A percentile compares a stretch with the other conserved stretches of the same genome.
Conservation (phyloP, 371 early-diverging fungal genomes). For the Lichtheimia ramosa region DNA sequence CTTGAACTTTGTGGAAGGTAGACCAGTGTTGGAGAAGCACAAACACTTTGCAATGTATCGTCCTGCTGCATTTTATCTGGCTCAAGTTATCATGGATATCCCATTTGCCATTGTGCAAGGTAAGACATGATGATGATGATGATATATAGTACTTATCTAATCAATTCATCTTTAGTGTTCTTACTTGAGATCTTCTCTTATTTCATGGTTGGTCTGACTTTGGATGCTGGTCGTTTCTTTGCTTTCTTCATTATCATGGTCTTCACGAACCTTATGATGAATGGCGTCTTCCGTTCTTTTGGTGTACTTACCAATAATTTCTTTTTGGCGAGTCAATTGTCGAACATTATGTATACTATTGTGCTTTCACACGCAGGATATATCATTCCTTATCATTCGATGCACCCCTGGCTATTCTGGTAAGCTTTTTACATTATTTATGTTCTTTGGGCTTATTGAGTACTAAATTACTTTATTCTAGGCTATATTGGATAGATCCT, state of each 20-base stretch:
- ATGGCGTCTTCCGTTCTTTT: slow-evolving; percentile 48
- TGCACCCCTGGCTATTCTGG: slow-evolving; percentile 60
- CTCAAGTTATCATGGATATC: slow-evolving; percentile 54
- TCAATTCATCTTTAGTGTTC: slow-evolving; percentile 60
- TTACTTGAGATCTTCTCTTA: slow-evolving; percentile 42
- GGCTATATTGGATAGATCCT: slow-evolving; percentile 11
- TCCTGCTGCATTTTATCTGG: slow-evolving; percentile 61
- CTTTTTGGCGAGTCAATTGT: slow-evolving; percentile 42
- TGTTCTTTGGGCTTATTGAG: no score
- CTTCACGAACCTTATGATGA: slow-evolving; percentile 37
- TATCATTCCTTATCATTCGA: slow-evolving; percentile 14
- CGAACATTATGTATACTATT: slow-evolving; percentile 41
- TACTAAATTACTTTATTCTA: no score
- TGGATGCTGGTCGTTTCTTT: slow-evolving; percentile 42
- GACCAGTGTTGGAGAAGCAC: slow-evolving; percentile 68
- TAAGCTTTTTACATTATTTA: no score
- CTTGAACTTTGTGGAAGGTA: slow-evolving; percentile 51
- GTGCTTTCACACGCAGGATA: slow-evolving; percentile 26
- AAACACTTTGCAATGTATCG: slow-evolving; percentile 67
- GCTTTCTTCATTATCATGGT: slow-evolving; percentile 34
- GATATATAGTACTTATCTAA: no score
- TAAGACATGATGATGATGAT: background rate
- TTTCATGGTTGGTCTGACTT: slow-evolving; percentile 44
- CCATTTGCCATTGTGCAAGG: slow-evolving; percentile 31
- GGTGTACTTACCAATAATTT: slow-evolving; percentile 44